Evolutionary conservation across 1,284 basidiomycete genomes (phyloP), one percentile per base, ranked within the genome.

Genomic region (Irpex lacteus): DNA sequence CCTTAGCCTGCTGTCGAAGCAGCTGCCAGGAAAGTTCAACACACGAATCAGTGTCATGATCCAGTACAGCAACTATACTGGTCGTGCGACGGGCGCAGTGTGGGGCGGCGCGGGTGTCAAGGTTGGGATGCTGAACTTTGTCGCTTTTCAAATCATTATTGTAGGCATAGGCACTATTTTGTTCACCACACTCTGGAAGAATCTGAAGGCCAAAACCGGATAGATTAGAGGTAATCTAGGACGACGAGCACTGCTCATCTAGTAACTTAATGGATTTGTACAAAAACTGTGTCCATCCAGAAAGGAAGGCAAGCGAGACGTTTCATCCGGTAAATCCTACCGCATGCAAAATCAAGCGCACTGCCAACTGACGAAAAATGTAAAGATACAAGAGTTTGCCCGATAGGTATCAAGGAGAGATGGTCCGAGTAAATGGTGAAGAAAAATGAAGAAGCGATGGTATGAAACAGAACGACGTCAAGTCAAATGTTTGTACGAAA

Each of bases 31-130:
- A 1, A 74, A 77, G 60, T 90, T 86, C 85, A 90, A 89, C 68
- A 77, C 79, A 18, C 74, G 78, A 40, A 81, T 80, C 19, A 85
- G 84, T 61, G 72, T 88, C 70, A 81, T 78, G 8, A 87, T 91
- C 56, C 88, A 90, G 72, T 90, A 86, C 68, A 86, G 86, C 73
- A 91, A 87, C 68, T 90, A 85, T 69, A 73, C 78, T 0, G 87
- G 89, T 4, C 78, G 88, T 5, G 83, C 88, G 9, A 80, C 82
- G 2, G 88, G 88, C 3, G 87, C 88, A 13, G 77, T 90, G 34
- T 87, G 87, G 81, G 89, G 87, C 61, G 89, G 88, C 15, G 80
- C 83, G 6, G 89, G 88, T 5, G 81, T 90, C 1, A 76, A 78
- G 18, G 82, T 90, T 5, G 89, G 89, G 21, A 90, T 90, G 87